Base-by-base conservation (phyloP, 2,329 filamentous ascomycete species). In the Fusarium tuaranense region DNA sequence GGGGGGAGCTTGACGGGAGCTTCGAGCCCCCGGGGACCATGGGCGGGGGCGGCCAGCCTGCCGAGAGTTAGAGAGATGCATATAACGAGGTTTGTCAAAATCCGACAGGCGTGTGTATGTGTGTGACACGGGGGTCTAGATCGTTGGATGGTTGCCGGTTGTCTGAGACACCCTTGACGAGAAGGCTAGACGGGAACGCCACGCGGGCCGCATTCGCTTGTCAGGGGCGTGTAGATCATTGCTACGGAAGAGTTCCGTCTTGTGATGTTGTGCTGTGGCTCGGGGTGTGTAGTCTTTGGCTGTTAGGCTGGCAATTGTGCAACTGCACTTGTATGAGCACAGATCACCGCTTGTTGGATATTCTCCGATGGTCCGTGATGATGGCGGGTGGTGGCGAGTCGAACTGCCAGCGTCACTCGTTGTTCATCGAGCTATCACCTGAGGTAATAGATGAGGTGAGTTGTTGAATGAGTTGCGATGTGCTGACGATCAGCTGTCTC, bases 151-250 rank as follows among this genome's bases (percentile, higher is more conserved):
- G 25, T 20, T 30, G 34, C 18, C 48, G 48, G 48, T 55, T 51
- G 38, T 65, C 69, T 70, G 20, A 74, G 69, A 75, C 51, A 63
- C 27, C 16, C 48, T 41, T 30, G 18, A 34, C 36, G 36, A 41
- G 58, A 9, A 25, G 30, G n/a, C 25, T 14, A 44, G 58, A 51
- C 60, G 7, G 51, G 32, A 60, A 67, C 65, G 69, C 72, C 69
- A 70, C 48, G 9, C 22, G 22, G 57, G 36, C 34, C 46, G 61
- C 69, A 59, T 65, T 75, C 57, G 44, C 27, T 30, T 34, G 32
- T 18, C 22, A 38, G 36, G 10, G 20, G 36, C 30, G 13, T 44
- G 27, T 7, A 38, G 27, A 70, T 48, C 38, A 63, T 61, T 61
- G 51, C 3, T 18, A 10, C 18, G 36, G 61, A 63, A 65, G 38